Base-by-base conservation (phyloP, 345 rosid genomes). In the Cochlearia excelsa region DNA sequence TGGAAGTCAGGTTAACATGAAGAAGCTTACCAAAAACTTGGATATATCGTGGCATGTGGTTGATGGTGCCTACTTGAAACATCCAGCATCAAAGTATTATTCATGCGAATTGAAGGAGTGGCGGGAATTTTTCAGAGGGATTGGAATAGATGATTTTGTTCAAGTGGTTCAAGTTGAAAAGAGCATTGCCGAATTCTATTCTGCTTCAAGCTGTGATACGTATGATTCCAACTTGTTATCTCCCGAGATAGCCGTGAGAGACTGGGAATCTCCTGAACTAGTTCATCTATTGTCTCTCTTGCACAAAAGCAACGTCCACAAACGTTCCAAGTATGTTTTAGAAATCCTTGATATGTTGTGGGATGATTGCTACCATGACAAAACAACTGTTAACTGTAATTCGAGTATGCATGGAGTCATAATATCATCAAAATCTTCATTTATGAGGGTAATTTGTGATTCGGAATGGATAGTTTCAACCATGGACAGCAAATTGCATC, bases 201-300 rank as follows among this genome's bases (percentile, higher is more conserved):
- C 65, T 50, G 58, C 49, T 51, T 63, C 61, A 47, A 70, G 66
- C 52, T 41, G 64, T 56, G 62, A 74, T 59, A 63, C 39, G 29
- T 58, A 63, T 60, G 78, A 74, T 66, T 34, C 46, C 51, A 75
- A 65, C 42, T 65, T 70, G 51, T 38, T 79, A 59, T 68, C 78
- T 34, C 67, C 75, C 1, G 74, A 67, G 44, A 70, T 73, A 66
- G 46, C 67, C 58, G 86, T 67, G 34, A 78, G 63, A 71, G 98
- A 92, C 79, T 92, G 98, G 98, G 95, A 83, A 72, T 92, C 98
- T 49, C 54, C 54, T 31, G 98, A 92, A 74, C 69, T 88, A 59
- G 81, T 62, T 51, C 62, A 73, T 51, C 57, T 92, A 23, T 74
- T 92, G 61, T 78, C 82, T 26, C 39, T 47, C 35, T 62, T 86